Percentiles rank a stretch among this genome's conserved stretches.
phyloP scores from a whole-genome alignment of 768 basidiomycete genomes.

The Panellus pusillus region DNA sequence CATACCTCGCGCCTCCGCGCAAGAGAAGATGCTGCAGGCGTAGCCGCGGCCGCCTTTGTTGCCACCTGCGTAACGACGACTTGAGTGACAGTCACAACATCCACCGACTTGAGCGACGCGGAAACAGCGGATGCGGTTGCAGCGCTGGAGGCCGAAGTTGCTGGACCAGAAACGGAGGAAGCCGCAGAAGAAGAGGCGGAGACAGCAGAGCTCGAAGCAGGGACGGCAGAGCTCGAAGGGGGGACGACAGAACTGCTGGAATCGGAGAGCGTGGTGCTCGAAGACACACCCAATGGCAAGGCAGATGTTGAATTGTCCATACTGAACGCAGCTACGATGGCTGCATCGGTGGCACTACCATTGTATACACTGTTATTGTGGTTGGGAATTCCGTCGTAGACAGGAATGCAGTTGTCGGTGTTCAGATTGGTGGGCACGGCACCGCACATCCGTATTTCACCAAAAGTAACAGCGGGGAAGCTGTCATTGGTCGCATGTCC shows the following conservation, averaged over 20 bases:
- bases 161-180: neutral
- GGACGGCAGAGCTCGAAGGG: neutral
- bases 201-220: slow-evolving; percentile 1
- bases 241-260: slow-evolving; percentile 6
- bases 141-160: too few relatives aligned
- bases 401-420: slow-evolving; percentile 44
- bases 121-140: neutral
- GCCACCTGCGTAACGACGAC: neutral
- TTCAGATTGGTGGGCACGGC: slow-evolving; percentile 46
- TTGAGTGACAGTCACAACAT: slow-evolving; percentile 2
- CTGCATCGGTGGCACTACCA: neutral
- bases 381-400: slow-evolving; percentile 53
- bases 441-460: slow-evolving; percentile 59
- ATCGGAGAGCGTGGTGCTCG: slow-evolving; percentile 13
- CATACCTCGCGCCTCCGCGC: slow-evolving; percentile 2
- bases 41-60: neutral
- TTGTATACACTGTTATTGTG: slow-evolving; percentile 21
- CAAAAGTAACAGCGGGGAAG: slow-evolving; percentile 49
- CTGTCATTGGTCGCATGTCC: slow-evolving; percentile 49
- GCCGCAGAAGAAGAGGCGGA: slow-evolving; percentile 9
- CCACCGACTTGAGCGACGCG: neutral
- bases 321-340: slow-evolving; percentile 2
- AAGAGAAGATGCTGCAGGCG: neutral
- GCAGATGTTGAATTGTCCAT: neutral
- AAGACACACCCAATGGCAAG: neutral